phyloP scores from a whole-genome alignment of 805 yeast genomes.

The Metschnikowia borealis region DNA sequence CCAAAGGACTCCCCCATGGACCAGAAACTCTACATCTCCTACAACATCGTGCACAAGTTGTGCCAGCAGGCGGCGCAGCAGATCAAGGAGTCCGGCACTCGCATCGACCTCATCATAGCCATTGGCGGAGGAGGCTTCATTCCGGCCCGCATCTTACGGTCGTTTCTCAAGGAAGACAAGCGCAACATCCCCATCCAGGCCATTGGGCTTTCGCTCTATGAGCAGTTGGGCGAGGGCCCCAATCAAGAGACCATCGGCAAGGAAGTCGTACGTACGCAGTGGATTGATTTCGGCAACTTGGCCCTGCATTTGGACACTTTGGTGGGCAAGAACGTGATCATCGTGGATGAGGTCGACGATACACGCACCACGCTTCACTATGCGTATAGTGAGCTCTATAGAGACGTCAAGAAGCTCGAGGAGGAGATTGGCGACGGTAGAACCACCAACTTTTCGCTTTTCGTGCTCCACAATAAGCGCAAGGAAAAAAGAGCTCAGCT shows the following conservation, averaged over 20 bases:
- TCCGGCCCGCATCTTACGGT: constrained; percentile 18
- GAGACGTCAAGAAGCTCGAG: constrained; percentile 60
- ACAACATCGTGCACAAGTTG: constrained; percentile 75
- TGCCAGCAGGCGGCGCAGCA: constrained; percentile 59
- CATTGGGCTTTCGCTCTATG: constrained; percentile 18
- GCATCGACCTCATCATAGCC: constrained; percentile 18
- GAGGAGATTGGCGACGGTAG: constrained; percentile 46
- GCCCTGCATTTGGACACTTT: constrained; percentile 56
- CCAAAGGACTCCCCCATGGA: no score
- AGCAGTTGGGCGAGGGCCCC: constrained; percentile 12
- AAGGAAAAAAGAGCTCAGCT: constrained; percentile 71
- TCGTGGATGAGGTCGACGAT: constrained; percentile 84
- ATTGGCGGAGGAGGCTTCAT: constrained; percentile 20
- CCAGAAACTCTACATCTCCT: constrained; percentile 57
- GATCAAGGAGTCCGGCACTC: constrained; percentile 39
- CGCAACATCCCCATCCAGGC: constrained; percentile 19
- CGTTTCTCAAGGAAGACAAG: constrained; percentile 14
- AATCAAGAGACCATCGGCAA: constrained; percentile 35
- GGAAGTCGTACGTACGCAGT: constrained; percentile 70
- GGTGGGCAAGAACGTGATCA: constrained; percentile 65
- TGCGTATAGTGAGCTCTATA: constrained; percentile 69
- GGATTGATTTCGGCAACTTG: constrained; percentile 61
- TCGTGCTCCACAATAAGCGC: constrained; percentile 72
- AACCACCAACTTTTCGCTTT: constrained; percentile 57
- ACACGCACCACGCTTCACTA: constrained; percentile 81